Percentiles rank a stretch among this genome's conserved stretches.
phyloP scores from a whole-genome alignment of 2,329 filamentous ascomycete species.

The Graphilbum ipis-grandicollis region DNA sequence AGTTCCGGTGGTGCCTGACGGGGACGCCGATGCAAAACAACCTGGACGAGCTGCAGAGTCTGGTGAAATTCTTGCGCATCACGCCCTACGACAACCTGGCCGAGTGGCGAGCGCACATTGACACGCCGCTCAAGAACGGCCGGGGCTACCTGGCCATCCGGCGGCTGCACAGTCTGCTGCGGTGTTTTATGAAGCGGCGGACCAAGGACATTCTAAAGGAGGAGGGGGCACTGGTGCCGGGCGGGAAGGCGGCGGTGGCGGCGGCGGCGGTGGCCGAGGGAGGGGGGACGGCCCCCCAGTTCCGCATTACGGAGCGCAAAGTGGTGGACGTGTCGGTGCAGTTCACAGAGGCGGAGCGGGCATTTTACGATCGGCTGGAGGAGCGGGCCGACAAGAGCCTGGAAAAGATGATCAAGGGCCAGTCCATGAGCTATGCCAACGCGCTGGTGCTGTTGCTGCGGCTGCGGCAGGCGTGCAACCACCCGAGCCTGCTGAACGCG shows the following conservation, averaged over 20 bases:
- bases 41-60: conserved; percentile 82
- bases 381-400: conserved; percentile 73
- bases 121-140: conserved; percentile 74
- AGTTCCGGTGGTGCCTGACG: conserved; percentile 91
- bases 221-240: conserved; percentile 63
- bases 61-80: conserved; percentile 85
- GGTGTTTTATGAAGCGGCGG: conserved; percentile 95
- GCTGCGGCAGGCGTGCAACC: conserved; percentile 85
- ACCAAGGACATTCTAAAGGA: conserved; percentile 94
- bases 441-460: conserved; percentile 84
- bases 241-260: conserved; percentile 36
- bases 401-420: conserved; percentile 70
- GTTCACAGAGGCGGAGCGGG: conserved; percentile 63
- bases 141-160: conserved; percentile 78
- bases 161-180: conserved; percentile 66
- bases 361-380: conserved; percentile 74
- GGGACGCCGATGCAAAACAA: conserved; percentile 98
- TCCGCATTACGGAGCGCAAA: conserved; percentile 84
- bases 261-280: conserved; percentile 9
- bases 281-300: conserved; percentile 35
- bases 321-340: conserved; percentile 64
- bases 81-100: conserved; percentile 75
- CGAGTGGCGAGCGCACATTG: conserved; percentile 85
- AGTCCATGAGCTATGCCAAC: conserved; percentile 70
- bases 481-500: conserved; percentile 71